phyloP scores from a whole-genome alignment of 768 basidiomycete species.

The Cyclocybe cylindracea region DNA sequence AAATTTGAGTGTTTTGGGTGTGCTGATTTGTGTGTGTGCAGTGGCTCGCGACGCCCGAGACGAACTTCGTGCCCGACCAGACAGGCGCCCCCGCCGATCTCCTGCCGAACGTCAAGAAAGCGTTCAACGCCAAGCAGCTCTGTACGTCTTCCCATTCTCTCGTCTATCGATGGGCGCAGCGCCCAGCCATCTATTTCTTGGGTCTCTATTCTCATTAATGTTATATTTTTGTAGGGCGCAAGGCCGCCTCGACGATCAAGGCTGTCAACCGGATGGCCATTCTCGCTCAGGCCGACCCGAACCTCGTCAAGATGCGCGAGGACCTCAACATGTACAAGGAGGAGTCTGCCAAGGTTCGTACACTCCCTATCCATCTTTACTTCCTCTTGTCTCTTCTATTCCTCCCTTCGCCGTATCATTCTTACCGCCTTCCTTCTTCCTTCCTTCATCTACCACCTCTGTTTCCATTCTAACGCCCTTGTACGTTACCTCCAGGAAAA shows the following conservation, averaged over 20 bases:
- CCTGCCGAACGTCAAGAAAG: constrained; percentile 86
- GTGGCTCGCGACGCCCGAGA: constrained; percentile 74
- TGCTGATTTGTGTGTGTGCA: constrained; percentile 9
- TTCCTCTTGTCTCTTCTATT: too few species aligned
- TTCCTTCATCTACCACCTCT: background rate
- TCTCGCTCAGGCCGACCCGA: constrained; percentile 44
- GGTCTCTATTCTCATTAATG: background rate
- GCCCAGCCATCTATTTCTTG: background rate
- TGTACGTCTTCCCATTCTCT: constrained; percentile 49
- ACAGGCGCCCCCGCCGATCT: constrained; percentile 72
- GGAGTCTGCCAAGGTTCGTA: constrained; percentile 64
- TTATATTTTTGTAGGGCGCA: constrained; percentile 64
- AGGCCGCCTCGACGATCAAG: constrained; percentile 84
- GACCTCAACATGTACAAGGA: constrained; percentile 73
- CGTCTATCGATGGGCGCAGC: too few species aligned
- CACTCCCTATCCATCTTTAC: too few species aligned
- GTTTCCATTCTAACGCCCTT: background rate
- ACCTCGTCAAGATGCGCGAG: constrained; percentile 51
- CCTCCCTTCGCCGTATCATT: too few species aligned
- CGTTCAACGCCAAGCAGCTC: constrained; percentile 84
- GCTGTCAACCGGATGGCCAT: constrained; percentile 81
- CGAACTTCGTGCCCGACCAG: constrained; percentile 72
- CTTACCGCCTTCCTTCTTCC: too few species aligned
- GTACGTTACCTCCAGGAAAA: constrained; percentile 13
- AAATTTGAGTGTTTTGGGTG: background rate